phyloP scores from a whole-genome alignment of 1,284 basidiomycete genomes.

The Lentinula novae-zelandiae region DNA sequence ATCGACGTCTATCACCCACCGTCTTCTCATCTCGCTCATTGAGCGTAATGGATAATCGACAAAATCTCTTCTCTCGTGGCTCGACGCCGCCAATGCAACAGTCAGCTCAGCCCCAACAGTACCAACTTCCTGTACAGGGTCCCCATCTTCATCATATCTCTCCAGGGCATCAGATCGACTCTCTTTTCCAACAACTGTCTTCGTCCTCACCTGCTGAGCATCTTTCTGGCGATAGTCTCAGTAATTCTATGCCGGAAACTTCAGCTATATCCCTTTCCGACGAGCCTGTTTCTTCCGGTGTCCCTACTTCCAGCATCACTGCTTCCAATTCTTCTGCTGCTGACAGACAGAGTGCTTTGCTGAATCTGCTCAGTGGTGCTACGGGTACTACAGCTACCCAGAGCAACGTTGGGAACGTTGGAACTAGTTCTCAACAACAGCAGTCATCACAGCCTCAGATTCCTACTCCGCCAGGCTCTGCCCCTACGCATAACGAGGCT shows the following conservation, averaged over 20 bases:
- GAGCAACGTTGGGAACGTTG: constrained; percentile 22
- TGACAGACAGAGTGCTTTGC: constrained; percentile 68
- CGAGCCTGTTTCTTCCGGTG: constrained; percentile 30
- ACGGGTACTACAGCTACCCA: constrained; percentile 38
- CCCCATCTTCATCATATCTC: constrained; percentile 22
- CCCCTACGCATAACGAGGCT: constrained; percentile 53
- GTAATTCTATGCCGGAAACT: constrained; percentile 49
- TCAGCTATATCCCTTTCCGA: constrained; percentile 50
- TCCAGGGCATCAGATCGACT: constrained; percentile 51
- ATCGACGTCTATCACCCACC: background rate
- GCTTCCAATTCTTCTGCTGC: constrained; percentile 33
- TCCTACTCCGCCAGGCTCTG: constrained; percentile 64
- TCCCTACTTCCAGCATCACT: constrained; percentile 30
- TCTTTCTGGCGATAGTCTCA: constrained; percentile 26
- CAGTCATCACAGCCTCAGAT: constrained; percentile 55
- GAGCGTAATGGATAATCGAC: constrained; percentile 32
- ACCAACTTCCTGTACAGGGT: constrained; percentile 17
- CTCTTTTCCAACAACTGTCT: constrained; percentile 52
- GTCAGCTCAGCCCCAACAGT: constrained; percentile 18
- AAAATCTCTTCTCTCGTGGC: constrained; percentile 55
- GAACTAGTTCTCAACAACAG: constrained; percentile 22
- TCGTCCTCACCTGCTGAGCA: constrained; percentile 27
- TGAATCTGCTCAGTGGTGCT: constrained; percentile 60
- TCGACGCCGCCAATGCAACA: constrained; percentile 49
- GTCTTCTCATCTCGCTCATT: background rate